Evolutionary conservation across 305 asterid genomes (phyloP).

Genomic region (Ilex paraguariensis): DNA sequence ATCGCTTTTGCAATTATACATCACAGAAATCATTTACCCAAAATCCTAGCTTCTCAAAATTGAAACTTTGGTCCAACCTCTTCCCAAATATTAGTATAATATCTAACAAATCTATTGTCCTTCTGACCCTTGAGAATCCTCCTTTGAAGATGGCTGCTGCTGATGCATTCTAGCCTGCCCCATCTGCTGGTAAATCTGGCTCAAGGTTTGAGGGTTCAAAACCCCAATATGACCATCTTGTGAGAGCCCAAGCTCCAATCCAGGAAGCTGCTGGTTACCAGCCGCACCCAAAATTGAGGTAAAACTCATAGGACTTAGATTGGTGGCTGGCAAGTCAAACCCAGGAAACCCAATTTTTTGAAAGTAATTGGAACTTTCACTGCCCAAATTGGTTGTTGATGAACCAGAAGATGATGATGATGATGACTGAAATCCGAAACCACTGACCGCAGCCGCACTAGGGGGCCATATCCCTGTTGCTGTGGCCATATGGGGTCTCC

Average conservation of each 20-base stretch:
- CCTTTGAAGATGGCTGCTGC: conserved; percentile 39
- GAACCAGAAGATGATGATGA: conserved; percentile 26
- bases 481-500: conserved; percentile 39
- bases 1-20: conserved; percentile 11
- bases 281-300: conserved; percentile 41
- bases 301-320: conserved; percentile 43
- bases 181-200: conserved; percentile 66
- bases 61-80: not conserved
- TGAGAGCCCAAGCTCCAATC: conserved; percentile 62
- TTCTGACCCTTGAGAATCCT: conserved; percentile 62
- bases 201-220: conserved; percentile 41
- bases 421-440: conserved; percentile 39
- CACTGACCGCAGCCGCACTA: conserved; percentile 18
- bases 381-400: conserved; percentile 26
- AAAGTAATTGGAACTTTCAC: conserved; percentile 36
- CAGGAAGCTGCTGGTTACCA: conserved; percentile 45
- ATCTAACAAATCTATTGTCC: conserved; percentile 26
- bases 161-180: conserved; percentile 32
- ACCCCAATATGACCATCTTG: conserved; percentile 63
- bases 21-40: conserved; percentile 10
- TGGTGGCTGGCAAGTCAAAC: conserved; percentile 44
- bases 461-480: conserved; percentile 56
- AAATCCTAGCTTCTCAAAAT: not conserved
- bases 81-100: not conserved
- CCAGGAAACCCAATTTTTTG: conserved; percentile 52